Base-by-base conservation (phyloP, 116 monocot species). In the Zostera marina region DNA sequence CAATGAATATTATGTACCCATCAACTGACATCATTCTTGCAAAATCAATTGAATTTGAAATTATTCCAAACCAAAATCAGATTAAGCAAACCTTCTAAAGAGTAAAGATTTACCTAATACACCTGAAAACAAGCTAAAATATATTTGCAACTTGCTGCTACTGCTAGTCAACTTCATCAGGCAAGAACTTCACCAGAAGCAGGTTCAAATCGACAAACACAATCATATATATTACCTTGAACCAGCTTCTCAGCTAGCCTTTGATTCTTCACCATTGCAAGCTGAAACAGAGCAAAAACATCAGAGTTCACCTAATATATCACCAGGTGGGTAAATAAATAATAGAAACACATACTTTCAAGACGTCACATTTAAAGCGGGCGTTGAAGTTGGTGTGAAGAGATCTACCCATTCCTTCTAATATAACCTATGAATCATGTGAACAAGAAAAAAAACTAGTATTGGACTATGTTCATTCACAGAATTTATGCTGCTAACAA, bases 211-310 rank as follows among this genome's bases (percentile, higher is more conserved):
- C 85, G 84, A 55, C 96, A 96, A 14, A 96, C 61, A 63, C 88
- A 89, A 63, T 88, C 85, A 46, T 94, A 94, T 62, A 94, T 88
- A 43, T 85, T 82, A n/a, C 94, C 94, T 39, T 63, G 43, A 16
- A 96, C 71, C 53, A 96, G 80, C 78, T 96, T 96, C 57, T 89
- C 89, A 9, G 96, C 89, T 49, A 96, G 60, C 64, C 89, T 82
- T 65, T 96, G 85, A 70, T 96, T 96, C 76, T 96, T 96, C 44
- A 96, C 74, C 96, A 96, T 89, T 44, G 96, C 96, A 65, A 96
- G 85, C 96, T 80, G 76, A 24, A 62, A 62, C 26, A 13, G 68
- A 42, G 0, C 41, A 40, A 20, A 47, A 22, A 42, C 11, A 42
- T 22, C 25, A 44, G 19, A 16, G 45, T 17, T 6, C 44, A 46